phyloP scores from a whole-genome alignment of 73 alveolate species.

The Paramecium tetraurelia region DNA sequence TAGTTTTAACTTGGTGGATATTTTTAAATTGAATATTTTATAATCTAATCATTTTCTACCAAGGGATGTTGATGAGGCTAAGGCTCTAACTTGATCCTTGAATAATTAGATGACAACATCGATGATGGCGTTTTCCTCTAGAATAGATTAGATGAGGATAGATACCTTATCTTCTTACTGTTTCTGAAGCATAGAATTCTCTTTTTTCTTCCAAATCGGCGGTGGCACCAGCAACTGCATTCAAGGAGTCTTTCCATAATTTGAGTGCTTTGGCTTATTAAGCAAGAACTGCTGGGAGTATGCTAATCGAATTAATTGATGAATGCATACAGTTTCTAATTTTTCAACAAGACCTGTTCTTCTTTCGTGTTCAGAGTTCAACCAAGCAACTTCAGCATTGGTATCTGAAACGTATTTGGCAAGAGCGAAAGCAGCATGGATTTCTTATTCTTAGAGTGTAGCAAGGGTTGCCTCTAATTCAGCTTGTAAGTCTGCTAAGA shows the following conservation, averaged over 20 bases:
- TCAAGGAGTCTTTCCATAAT: conserved; percentile 42
- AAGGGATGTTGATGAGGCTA: conserved; percentile 49
- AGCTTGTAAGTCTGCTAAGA: not conserved
- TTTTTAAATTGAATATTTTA: not conserved
- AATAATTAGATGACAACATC: conserved; percentile 34
- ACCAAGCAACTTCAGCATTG: conserved; percentile 49
- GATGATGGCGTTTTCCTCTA: conserved; percentile 53
- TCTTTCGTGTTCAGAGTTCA: conserved; percentile 19
- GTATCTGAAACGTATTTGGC: conserved; percentile 48
- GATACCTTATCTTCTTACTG: conserved; percentile 36
- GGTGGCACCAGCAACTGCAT: conserved; percentile 57
- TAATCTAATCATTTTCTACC: conserved; percentile 32
- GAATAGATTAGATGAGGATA: not conserved
- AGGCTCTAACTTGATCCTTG: conserved; percentile 50
- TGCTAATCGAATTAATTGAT: not conserved
- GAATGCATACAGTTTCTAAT: conserved; percentile 38
- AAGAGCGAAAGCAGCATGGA: conserved; percentile 48
- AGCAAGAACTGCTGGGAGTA: conserved; percentile 45
- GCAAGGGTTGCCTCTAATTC: conserved; percentile 32
- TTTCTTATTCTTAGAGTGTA: conserved; percentile 45
- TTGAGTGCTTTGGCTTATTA: conserved; percentile 45
- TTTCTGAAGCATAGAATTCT: conserved; percentile 49
- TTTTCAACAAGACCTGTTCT: not conserved
- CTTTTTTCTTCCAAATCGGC: conserved; percentile 46
- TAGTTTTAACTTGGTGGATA: not conserved